Base-by-base conservation (phyloP, 1,284 basidiomycete genomes). In the Rhodotorula sp. region DNA sequence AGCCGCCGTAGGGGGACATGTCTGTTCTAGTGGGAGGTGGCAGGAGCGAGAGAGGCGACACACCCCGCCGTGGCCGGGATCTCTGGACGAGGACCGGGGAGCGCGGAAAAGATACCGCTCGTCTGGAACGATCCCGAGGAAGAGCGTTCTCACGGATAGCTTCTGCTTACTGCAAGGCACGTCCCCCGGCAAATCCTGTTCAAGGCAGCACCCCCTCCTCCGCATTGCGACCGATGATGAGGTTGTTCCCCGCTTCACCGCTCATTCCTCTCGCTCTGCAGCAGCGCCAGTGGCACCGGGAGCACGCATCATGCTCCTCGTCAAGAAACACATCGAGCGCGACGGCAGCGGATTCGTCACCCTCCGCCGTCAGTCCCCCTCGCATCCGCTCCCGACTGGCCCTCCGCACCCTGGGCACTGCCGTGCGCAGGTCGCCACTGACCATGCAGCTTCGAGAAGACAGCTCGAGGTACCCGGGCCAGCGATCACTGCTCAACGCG, bases 281-380 rank as follows among this genome's bases (percentile, higher is more conserved):
- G 39, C 39, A 39, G 39, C 7, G 39, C 39, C 39, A 39, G 48
- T 27, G 22, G 6, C 27, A 7, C 1, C 50, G 22, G 50, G 12
- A 27, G 55, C 36, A 57, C 36, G 5, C 57, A 51, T 8, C 13
- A 96, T 95, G 93, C 84, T 84, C 77, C 81, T 85, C 50, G 77
- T 85, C 55, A 82, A 81, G 57, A 91, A 87, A 81, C 84, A 88
- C 75, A 86, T 95, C 75, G 90, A 94, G 79, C 92, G 91, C 81
- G 88, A 88, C 78, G 87, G 89, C 57, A 86, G 67, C 90, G 94
- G 94, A 36, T 88, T 92, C 86, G 90, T 96, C 75, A 91, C 88
- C n/a, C 85, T 97, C 55, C 87, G 91, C 64, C 92, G 70, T 72
- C 22, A 21, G 66, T 55, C 56, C 34, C 36, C 39, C 21, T 29